Conservation (phyloP, 169 alveolate species). For the Cytauxzoon felis region DNA sequence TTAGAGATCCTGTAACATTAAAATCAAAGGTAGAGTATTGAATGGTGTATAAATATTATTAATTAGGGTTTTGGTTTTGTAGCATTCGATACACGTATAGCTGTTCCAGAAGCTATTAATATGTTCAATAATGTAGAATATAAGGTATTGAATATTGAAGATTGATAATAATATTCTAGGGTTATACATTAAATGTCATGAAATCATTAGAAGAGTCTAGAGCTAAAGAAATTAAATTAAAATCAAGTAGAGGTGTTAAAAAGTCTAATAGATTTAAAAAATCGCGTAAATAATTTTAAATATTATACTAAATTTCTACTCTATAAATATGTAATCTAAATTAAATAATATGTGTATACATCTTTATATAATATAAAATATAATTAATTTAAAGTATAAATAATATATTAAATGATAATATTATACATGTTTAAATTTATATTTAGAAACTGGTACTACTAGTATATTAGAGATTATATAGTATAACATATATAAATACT, state of each 20-base stretch:
- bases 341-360: conserved; percentile 3
- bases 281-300: neutral
- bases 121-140: conserved; percentile 30
- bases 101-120: conserved; percentile 48
- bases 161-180: neutral
- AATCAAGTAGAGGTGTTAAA: no score
- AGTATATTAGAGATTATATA: no score
- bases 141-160: conserved; percentile 2
- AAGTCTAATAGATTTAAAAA: conserved; percentile 6
- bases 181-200: conserved; percentile 49
- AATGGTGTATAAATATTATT: neutral
- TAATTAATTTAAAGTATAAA: conserved; percentile 45
- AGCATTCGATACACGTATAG: conserved; percentile 39
- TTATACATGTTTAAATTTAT: neutral
- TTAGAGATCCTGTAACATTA: conserved; percentile 42
- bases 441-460: no score
- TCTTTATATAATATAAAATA: neutral
- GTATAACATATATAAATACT: no score
- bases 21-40: conserved; percentile 25
- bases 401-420: conserved; percentile 40
- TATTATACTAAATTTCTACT: conserved; percentile 9
- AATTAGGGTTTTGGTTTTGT: conserved; percentile 60
- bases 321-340: neutral
- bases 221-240: conserved; percentile 7
- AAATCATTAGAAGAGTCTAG: conserved; percentile 43